Evolutionary conservation across 202 grass and related monocot species (phyloP).

Genomic region (Miscanthus sacchariflorus): DNA sequence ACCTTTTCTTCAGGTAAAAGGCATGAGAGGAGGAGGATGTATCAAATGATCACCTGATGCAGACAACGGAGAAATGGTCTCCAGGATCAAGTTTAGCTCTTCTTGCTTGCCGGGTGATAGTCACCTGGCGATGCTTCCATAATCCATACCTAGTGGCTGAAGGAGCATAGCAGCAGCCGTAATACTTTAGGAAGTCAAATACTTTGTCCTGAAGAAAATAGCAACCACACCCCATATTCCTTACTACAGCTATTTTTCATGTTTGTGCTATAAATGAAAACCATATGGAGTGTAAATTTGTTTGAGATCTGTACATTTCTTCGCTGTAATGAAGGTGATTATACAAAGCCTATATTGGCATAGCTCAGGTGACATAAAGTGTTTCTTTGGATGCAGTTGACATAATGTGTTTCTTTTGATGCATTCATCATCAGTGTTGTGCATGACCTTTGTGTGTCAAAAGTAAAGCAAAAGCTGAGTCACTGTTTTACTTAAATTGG

Average conservation of each 20-base stretch:
- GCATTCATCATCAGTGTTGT: neutral
- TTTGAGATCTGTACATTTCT: neutral
- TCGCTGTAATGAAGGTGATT: constrained; percentile 9
- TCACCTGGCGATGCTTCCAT: constrained; percentile 6
- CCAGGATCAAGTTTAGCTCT: neutral
- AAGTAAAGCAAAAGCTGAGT: neutral
- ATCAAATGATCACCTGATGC: constrained; percentile 8
- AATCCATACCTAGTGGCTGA: neutral
- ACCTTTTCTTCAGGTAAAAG: constrained; percentile 27
- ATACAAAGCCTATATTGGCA: neutral
- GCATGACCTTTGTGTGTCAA: neutral
- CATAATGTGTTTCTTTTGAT: too few species aligned
- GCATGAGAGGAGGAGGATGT: neutral
- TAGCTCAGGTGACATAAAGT: neutral
- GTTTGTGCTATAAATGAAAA: neutral
- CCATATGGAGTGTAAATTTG: neutral
- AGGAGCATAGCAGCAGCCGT: neutral
- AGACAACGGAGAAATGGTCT: neutral
- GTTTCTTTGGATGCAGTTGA: neutral
- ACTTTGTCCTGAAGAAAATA: constrained; percentile 21
- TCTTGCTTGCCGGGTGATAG: neutral
- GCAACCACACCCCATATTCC: neutral
- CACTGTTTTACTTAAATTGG: neutral
- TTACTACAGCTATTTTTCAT: neutral
- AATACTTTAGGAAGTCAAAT: neutral